Evolutionary conservation across 352 stramenopile genomes (phyloP).

Genomic region (Proteromonas lacertae): DNA sequence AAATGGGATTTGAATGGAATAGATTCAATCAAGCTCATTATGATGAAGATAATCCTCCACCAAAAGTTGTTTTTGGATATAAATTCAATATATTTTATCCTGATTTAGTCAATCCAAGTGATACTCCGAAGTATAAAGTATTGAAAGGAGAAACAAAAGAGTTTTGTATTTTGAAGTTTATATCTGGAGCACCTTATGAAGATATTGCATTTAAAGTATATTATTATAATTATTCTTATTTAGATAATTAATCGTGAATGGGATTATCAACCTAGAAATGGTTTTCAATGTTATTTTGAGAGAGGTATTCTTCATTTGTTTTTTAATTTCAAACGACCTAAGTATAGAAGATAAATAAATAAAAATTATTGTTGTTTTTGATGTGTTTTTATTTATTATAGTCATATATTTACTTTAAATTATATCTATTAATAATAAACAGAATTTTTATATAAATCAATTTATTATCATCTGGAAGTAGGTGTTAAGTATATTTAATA

Average conservation of each 20-base stretch:
- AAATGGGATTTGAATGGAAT: conserved; percentile 98
- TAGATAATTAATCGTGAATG: conserved; percentile 96
- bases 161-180: conserved; percentile 94
- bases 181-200: conserved; percentile 81
- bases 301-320: conserved; percentile 83
- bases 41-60: conserved; percentile 89
- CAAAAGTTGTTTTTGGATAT: conserved; percentile 98
- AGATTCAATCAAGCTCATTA: conserved; percentile 99
- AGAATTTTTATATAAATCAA: too few relatives aligned
- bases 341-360: conserved; percentile 69
- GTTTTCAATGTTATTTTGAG: conserved; percentile 92
- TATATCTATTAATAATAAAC: too few relatives aligned
- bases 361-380: too few relatives aligned
- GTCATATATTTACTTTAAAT: too few relatives aligned
- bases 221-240: too few relatives aligned
- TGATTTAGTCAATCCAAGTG: conserved; percentile 80
- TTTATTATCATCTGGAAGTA: too few relatives aligned
- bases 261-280: conserved; percentile 75
- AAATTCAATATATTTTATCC: conserved; percentile 99
- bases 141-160: conserved; percentile 21
- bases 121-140: conserved; percentile 69
- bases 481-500: too few relatives aligned
- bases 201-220: conserved; percentile 98
- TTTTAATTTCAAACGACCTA: conserved; percentile 93
- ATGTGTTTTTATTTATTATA: too few relatives aligned